A percentile compares a stretch with the other conserved stretches of the same genome.
phyloP scores from a whole-genome alignment of 1,284 basidiomycete species.

The Boletus semigastroideus region DNA sequence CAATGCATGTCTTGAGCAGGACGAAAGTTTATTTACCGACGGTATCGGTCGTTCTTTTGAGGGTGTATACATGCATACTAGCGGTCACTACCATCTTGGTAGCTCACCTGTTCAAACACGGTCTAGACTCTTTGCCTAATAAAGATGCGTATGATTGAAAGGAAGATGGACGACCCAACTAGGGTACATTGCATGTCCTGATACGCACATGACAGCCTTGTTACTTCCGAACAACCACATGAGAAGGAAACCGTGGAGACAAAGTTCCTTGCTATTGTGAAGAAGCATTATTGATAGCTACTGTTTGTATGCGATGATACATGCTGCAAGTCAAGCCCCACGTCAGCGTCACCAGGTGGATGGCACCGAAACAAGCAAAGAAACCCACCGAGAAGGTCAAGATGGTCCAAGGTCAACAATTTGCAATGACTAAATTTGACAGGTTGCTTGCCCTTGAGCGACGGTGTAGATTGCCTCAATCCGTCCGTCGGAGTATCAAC shows the following conservation, averaged over 20 bases:
- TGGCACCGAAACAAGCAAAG: neutral
- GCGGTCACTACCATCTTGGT: neutral
- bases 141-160: neutral
- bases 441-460: neutral
- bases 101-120: neutral
- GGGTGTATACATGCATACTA: neutral
- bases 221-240: conserved; percentile 8
- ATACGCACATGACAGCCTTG: conserved; percentile 17
- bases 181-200: conserved; percentile 13
- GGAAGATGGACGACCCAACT: neutral
- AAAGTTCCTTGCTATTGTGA: neutral
- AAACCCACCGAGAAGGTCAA: neutral
- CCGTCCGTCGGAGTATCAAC: conserved; percentile 4
- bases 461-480: neutral
- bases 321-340: neutral
- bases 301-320: neutral
- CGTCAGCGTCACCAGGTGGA: neutral
- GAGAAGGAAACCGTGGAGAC: conserved; percentile 10
- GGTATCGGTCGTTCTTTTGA: neutral
- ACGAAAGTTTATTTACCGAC: neutral
- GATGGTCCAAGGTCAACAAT: neutral
- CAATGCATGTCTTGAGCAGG: no score
- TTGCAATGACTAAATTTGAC: neutral
- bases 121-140: conserved; percentile 1
- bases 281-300: neutral